A percentile compares a stretch with the other conserved stretches of the same genome.
These are phyloP conservation scores for Starmera dryadoides DNA, from an alignment of 805 yeast genomes.

Conservation along the genomic window DNA sequence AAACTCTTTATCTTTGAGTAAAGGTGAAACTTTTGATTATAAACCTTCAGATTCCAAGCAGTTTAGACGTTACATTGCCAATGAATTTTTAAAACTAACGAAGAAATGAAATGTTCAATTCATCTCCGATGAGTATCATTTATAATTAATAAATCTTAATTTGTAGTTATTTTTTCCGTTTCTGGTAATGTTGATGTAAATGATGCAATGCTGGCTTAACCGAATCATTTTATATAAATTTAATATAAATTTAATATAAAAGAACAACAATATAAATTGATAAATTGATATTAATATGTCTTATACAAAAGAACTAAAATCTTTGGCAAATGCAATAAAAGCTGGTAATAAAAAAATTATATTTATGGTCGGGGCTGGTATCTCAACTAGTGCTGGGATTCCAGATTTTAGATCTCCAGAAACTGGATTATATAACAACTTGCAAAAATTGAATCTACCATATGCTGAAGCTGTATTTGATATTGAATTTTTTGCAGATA, in stretches of 20 bases:
- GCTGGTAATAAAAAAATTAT: constrained; percentile 34
- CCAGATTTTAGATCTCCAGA: constrained; percentile 93
- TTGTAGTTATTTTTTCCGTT: no score
- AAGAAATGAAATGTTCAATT: no score
- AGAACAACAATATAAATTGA: not conserved
- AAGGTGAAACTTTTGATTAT: constrained; percentile 43
- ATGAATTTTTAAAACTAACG: constrained; percentile 6
- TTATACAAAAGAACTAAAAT: not conserved
- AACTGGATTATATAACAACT: constrained; percentile 81
- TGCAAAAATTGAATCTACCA: constrained; percentile 68
- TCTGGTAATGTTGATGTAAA: no score
- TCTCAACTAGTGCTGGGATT: constrained; percentile 88
- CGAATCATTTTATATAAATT: not conserved
- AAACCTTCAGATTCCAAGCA: constrained; percentile 61
- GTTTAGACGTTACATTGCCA: constrained; percentile 44
- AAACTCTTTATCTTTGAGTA: constrained; percentile 55
- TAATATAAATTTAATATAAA: no score
- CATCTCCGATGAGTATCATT: no score
- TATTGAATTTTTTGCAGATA: constrained; percentile 66
- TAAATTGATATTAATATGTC: no score
- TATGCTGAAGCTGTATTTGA: constrained; percentile 96
- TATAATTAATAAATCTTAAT: no score
- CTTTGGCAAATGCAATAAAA: not conserved
- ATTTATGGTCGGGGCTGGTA: constrained; percentile 87
- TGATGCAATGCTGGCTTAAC: not conserved